Base-by-base conservation (phyloP, 2,329 filamentous ascomycete species). In the Ophiostoma perfectum region DNA sequence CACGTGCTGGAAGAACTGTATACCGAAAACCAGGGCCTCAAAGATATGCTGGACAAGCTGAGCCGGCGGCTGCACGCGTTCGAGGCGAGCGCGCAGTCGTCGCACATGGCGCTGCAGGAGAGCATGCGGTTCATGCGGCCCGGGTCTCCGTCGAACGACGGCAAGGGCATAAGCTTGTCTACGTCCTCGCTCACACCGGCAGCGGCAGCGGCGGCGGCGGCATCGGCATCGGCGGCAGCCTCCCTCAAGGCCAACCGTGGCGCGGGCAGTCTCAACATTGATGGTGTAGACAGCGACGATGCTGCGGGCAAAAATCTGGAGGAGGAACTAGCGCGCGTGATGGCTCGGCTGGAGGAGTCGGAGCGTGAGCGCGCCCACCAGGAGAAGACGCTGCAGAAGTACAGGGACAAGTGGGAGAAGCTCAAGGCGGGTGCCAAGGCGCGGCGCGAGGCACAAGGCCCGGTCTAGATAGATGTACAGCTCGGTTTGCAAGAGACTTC, bases 1-100 rank as follows among this genome's bases (percentile, higher is more conserved):
- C 94, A 92, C 75, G 90, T 90, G 2, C 82, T 92, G 71, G 95
- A 99, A 77, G 95, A 99, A 78, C 83, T 98, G 9, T 88, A 90
- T 71, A 86, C 94, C 65, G 92, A 98, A 76, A 99, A 98, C 77
- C 86, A 90, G 71, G 91, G 90, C 9, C 83, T 98, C 66, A 94
- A 95, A 74, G 86, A 90, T 69, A 88, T 93, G 73, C 86, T 96
- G 8, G 93, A 98, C 78, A 92, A 92, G 65, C 85, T 97, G 47
- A 91, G 90, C 71, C 91, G 90, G 73, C 87, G 94, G 0, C 84
- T 99, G n/a, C 91, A 95, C 74, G 90, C 93, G 71, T 99, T 97
- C 80, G 94, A 99, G 78, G 89, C 92, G 52, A 93, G 92, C 74
- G 92, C 93, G 0, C 95, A 98, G 78, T 92, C 89, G 71, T 93